Percentiles rank a stretch among this genome's conserved stretches.
These are phyloP conservation scores for Thoreauomyces humboldtii DNA, from an alignment of 192 early-diverging fungal species.

Conservation along the genomic window DNA sequence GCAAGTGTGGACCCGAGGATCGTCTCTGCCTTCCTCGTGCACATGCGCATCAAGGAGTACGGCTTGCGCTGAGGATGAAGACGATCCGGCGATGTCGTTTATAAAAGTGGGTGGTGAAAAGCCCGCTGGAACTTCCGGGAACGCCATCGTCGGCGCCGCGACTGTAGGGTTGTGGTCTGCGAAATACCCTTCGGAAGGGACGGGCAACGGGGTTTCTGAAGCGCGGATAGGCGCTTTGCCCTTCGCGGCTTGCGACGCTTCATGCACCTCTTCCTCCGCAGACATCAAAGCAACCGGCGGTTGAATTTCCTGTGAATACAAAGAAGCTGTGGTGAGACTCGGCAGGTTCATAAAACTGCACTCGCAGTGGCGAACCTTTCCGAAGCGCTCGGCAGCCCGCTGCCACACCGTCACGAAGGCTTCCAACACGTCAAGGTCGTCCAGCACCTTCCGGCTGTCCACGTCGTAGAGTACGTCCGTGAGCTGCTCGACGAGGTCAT, in stretches of 20 bases:
- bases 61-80: no score
- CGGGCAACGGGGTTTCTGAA: background rate
- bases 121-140: background rate
- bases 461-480: no score
- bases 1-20: slow-evolving; percentile 10
- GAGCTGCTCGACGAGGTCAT: no score
- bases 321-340: no score
- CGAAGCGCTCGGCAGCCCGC: background rate
- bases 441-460: no score
- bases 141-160: background rate
- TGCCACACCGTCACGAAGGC: background rate
- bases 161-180: no score
- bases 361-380: background rate
- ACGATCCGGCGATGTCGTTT: background rate
- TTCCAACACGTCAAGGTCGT: slow-evolving; percentile 1
- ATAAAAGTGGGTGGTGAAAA: slow-evolving; percentile 1
- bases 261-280: no score
- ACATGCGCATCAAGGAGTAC: background rate
- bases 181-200: no score
- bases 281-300: background rate
- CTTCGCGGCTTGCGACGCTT: no score
- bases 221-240: background rate
- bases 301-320: no score
- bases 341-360: background rate
- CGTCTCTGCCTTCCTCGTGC: background rate